phyloP scores from a whole-genome alignment of 805 yeast species.

The Saturnispora serradocipensis region DNA sequence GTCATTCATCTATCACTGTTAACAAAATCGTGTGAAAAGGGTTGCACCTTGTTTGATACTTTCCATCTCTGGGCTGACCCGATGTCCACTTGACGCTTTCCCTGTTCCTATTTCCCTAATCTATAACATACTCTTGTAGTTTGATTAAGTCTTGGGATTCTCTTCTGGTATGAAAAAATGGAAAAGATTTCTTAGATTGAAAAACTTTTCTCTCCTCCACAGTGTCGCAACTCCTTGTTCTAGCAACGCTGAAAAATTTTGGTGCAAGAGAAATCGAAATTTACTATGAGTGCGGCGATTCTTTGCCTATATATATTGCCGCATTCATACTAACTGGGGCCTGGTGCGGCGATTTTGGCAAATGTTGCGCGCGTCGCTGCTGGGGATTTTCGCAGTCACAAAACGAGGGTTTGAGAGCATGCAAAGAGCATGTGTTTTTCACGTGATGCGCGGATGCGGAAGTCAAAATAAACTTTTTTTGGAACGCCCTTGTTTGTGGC shows the following conservation, averaged over 20 bases:
- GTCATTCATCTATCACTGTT: too few species aligned
- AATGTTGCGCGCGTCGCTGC: not conserved
- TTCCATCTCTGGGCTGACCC: not conserved
- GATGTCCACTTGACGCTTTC: too few species aligned
- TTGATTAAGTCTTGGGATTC: not conserved
- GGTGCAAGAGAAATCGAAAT: not conserved
- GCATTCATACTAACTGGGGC: not conserved
- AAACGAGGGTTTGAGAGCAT: not conserved
- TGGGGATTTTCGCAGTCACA: not conserved
- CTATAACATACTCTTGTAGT: constrained; percentile 10
- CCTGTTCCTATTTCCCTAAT: not conserved
- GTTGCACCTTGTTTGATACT: too few species aligned
- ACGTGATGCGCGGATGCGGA: not conserved
- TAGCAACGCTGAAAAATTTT: not conserved
- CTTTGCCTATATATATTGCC: not conserved
- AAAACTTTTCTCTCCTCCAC: not conserved
- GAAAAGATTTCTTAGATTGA: not conserved
- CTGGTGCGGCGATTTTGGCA: not conserved
- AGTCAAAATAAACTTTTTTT: too few species aligned
- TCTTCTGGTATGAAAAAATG: not conserved
- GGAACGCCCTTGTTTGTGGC: not conserved
- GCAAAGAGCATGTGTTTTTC: not conserved
- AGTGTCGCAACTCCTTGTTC: not conserved
- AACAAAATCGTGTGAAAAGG: too few species aligned
- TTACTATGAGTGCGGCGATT: not conserved